Conservation (phyloP, 345 rosid species). For the Conringia planisiliqua region DNA sequence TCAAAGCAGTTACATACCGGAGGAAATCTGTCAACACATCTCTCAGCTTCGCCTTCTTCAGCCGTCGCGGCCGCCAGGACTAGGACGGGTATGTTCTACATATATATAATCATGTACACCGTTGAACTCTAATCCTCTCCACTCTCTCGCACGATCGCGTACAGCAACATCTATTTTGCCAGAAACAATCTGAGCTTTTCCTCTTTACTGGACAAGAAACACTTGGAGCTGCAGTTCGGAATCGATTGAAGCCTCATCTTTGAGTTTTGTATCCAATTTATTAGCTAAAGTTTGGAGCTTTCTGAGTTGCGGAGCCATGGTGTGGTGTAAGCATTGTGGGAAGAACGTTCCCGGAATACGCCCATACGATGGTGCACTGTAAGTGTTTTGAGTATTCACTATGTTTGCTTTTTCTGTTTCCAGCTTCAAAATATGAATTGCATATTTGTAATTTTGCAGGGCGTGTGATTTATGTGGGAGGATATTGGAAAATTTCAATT, state of each 20-base stretch:
- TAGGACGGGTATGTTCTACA: neutral
- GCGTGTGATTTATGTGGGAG: constrained; percentile 33
- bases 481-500: constrained; percentile 31
- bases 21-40: neutral
- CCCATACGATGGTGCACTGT: constrained; percentile 32
- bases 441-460: neutral
- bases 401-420: neutral
- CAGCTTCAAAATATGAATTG: neutral
- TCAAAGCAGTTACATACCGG: neutral
- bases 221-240: constrained; percentile 1
- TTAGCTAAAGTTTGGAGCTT: constrained; percentile 12
- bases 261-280: neutral
- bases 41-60: constrained; percentile 6
- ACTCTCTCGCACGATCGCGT: constrained; percentile 10
- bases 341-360: constrained; percentile 26
- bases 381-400: neutral
- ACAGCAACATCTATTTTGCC: neutral
- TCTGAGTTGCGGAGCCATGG: constrained; percentile 20
- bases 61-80: neutral
- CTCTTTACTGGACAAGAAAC: neutral
- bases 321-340: constrained; percentile 32
- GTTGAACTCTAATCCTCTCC: constrained; percentile 10
- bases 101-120: neutral
- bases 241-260: neutral
- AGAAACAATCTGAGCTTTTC: neutral